These are phyloP conservation scores for Myriosclerotinia duriaeana DNA, from an alignment of 2,329 filamentous ascomycete species.

Conservation along the genomic window DNA sequence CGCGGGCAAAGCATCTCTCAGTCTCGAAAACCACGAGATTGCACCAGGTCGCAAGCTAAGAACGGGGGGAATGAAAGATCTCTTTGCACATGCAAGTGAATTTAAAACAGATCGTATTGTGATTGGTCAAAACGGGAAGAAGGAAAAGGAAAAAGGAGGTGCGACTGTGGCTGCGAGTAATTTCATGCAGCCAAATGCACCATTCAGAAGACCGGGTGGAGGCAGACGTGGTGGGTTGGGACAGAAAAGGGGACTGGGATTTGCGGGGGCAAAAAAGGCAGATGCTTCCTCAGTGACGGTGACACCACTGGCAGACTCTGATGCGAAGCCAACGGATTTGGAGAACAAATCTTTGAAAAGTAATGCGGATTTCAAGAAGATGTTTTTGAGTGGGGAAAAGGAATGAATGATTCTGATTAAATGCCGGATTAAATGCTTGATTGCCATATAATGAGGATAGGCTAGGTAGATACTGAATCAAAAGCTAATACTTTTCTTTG, in stretches of 20 bases:
- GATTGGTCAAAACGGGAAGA: slow-evolving; percentile 35
- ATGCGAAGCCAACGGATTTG: slow-evolving; percentile 19
- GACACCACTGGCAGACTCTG: slow-evolving; percentile 11
- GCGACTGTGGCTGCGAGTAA: slow-evolving; percentile 33
- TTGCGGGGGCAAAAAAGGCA: slow-evolving; percentile 25
- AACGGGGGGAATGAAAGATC: slow-evolving; percentile 54
- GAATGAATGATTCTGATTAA: slow-evolving; percentile 21
- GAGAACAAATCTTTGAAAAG: slow-evolving; percentile 46
- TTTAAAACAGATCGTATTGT: slow-evolving; percentile 47
- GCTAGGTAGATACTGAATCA: slow-evolving; percentile 14
- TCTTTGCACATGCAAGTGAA: slow-evolving; percentile 53
- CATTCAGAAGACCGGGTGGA: slow-evolving; percentile 41
- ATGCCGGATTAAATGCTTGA: neutral
- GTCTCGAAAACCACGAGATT: slow-evolving; percentile 56
- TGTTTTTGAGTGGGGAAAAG: slow-evolving; percentile 38
- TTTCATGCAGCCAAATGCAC: slow-evolving; percentile 38
- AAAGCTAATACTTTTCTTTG: slow-evolving; percentile 10
- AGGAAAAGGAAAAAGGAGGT: slow-evolving; percentile 11
- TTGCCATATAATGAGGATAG: neutral
- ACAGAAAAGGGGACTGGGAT: slow-evolving; percentile 41
- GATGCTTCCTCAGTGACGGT: too few species aligned
- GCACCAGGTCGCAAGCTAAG: slow-evolving; percentile 52
- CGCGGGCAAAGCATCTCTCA: slow-evolving; percentile 69
- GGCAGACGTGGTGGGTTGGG: slow-evolving; percentile 42
- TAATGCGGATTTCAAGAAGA: slow-evolving; percentile 58